A percentile compares a stretch with the other conserved stretches of the same genome.
Evolutionary conservation across 2,329 filamentous ascomycete genomes (phyloP).

Genomic region (Talaromyces sp.): DNA sequence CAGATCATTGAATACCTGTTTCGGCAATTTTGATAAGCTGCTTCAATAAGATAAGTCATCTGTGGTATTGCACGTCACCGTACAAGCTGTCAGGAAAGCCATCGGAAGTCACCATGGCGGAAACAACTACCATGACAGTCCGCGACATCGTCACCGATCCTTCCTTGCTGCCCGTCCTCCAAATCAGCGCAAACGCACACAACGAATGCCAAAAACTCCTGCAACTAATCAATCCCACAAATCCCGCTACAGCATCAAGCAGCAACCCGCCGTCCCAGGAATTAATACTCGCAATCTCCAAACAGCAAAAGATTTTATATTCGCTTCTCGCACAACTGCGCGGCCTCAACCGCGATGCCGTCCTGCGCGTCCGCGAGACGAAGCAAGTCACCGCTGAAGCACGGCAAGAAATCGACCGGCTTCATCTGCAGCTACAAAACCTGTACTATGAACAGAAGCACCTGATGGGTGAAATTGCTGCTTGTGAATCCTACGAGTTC

Average conservation of each 20-base stretch:
- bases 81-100: background rate
- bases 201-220: constrained; percentile 63
- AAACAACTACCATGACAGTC: constrained; percentile 48
- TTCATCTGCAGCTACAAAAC: constrained; percentile 92
- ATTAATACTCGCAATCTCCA: constrained; percentile 60
- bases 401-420: constrained; percentile 81
- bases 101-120: background rate
- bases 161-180: constrained; percentile 64
- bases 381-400: constrained; percentile 83
- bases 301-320: constrained; percentile 75
- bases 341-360: constrained; percentile 75
- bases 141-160: constrained; percentile 62
- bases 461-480: constrained; percentile 81
- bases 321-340: constrained; percentile 77
- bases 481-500: constrained; percentile 88
- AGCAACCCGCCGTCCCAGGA: constrained; percentile 44
- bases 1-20: background rate
- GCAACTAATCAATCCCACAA: constrained; percentile 53
- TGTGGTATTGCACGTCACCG: background rate
- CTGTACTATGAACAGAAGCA: constrained; percentile 94
- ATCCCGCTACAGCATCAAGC: constrained; percentile 26
- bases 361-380: constrained; percentile 76
- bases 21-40: background rate
- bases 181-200: constrained; percentile 69
- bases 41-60: background rate